Conservation (phyloP, 441 rosid genomes). For the Adansonia grandidieri region DNA sequence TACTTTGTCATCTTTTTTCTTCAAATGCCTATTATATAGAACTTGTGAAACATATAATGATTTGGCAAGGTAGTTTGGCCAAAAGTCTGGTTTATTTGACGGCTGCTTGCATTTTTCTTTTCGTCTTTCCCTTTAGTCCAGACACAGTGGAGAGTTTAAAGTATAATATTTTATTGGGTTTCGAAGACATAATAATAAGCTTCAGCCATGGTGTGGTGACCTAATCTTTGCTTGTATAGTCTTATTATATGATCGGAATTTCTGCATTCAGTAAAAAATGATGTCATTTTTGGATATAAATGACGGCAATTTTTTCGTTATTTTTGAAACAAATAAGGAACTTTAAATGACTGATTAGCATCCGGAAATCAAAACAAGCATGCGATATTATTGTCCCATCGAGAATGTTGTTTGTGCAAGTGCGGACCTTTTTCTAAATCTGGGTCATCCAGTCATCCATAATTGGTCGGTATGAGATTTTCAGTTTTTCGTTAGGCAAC, state of each 20-base stretch:
- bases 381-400: slow-evolving; percentile 9
- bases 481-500: background rate
- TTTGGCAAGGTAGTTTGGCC: background rate
- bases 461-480: background rate
- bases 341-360: background rate
- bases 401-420: slow-evolving; percentile 1
- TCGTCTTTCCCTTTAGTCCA: background rate
- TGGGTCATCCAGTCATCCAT: background rate
- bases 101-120: background rate
- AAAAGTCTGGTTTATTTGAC: background rate
- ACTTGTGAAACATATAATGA: slow-evolving; percentile 1
- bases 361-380: slow-evolving; percentile 14
- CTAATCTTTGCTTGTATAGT: slow-evolving; percentile 6
- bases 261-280: background rate
- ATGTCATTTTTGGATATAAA: slow-evolving; percentile 7
- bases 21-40: background rate
- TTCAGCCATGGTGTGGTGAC: background rate
- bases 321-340: background rate
- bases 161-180: background rate
- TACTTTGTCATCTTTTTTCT: background rate
- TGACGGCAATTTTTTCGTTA: background rate
- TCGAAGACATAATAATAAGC: background rate
- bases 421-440: background rate
- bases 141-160: slow-evolving; percentile 6
- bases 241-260: background rate